These are phyloP conservation scores for Kodamaea derodonti DNA, from an alignment of 1,139 yeast genomes.

Conservation along the genomic window DNA sequence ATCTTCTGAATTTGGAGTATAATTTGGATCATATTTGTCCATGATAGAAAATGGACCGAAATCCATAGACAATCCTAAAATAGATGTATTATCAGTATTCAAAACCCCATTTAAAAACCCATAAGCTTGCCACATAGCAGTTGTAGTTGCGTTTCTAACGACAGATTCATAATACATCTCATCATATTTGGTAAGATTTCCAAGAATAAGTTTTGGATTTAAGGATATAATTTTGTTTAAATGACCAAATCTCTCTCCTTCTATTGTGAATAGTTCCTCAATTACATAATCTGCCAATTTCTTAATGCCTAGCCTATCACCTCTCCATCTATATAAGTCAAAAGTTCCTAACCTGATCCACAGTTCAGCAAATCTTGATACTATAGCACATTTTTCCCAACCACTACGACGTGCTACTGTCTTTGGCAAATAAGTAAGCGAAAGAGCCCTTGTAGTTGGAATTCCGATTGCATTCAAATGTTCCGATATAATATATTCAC, in stretches of 20 bases:
- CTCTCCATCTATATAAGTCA: conserved; percentile 74
- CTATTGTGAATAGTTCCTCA: conserved; percentile 51
- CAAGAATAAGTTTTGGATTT: conserved; percentile 17
- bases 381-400: conserved; percentile 81
- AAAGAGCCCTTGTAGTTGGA: conserved; percentile 81
- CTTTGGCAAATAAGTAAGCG: conserved; percentile 67
- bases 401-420: conserved; percentile 71
- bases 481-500: conserved; percentile 87
- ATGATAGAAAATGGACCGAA: conserved; percentile 92
- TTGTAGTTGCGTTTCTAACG: conserved; percentile 66
- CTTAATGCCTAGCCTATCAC: conserved; percentile 61
- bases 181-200: conserved; percentile 60
- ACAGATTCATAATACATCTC: conserved; percentile 68
- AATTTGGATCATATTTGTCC: conserved; percentile 79
- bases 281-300: conserved; percentile 71
- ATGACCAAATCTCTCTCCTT: conserved; percentile 32
- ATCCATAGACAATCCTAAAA: conserved; percentile 82
- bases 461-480: conserved; percentile 76
- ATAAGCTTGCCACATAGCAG: conserved; percentile 86
- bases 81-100: conserved; percentile 90
- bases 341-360: conserved; percentile 93
- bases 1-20: conserved; percentile 91
- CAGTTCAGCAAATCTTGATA: conserved; percentile 75
- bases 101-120: conserved; percentile 93
- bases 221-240: conserved; percentile 17